phyloP scores from a whole-genome alignment of 352 stramenopile species.

The Pythium rhizo-oryzae region DNA sequence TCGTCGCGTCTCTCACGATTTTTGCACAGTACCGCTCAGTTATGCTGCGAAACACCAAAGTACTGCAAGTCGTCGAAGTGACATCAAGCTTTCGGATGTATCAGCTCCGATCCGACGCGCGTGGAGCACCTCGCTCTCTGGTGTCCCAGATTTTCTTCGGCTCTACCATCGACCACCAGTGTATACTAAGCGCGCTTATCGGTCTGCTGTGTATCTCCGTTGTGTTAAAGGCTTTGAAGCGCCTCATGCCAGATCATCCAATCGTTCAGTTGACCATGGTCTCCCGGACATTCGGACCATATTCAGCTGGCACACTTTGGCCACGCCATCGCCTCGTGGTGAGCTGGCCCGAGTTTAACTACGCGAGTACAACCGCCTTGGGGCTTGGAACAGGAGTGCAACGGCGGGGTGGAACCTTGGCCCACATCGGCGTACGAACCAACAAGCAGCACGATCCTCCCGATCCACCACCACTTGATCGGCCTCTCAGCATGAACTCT shows the following conservation, averaged over 20 bases:
- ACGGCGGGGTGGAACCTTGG: neutral
- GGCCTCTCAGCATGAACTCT: neutral
- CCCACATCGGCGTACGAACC: neutral
- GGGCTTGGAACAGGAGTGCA: neutral
- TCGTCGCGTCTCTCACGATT: slow-evolving; percentile 23
- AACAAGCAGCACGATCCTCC: neutral
- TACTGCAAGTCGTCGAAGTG: slow-evolving; percentile 4
- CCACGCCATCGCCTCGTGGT: slow-evolving; percentile 20
- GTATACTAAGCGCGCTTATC: neutral
- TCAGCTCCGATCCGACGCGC: neutral
- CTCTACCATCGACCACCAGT: neutral
- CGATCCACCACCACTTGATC: neutral
- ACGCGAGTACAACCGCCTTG: neutral
- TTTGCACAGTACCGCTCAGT: slow-evolving; percentile 13
- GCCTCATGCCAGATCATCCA: neutral
- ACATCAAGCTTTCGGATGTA: neutral
- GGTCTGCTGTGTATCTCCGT: neutral
- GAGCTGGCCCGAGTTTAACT: slow-evolving; percentile 1
- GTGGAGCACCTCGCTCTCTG: neutral
- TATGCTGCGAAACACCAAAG: slow-evolving; percentile 1
- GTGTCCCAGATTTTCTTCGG: neutral
- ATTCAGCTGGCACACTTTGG: slow-evolving; percentile 21
- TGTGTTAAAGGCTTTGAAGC: neutral
- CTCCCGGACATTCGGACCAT: neutral
- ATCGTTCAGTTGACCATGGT: neutral